Evolutionary conservation across 768 basidiomycete genomes (phyloP), one percentile per base, ranked within the genome.

Genomic region (Fistulinella prunicolor): DNA sequence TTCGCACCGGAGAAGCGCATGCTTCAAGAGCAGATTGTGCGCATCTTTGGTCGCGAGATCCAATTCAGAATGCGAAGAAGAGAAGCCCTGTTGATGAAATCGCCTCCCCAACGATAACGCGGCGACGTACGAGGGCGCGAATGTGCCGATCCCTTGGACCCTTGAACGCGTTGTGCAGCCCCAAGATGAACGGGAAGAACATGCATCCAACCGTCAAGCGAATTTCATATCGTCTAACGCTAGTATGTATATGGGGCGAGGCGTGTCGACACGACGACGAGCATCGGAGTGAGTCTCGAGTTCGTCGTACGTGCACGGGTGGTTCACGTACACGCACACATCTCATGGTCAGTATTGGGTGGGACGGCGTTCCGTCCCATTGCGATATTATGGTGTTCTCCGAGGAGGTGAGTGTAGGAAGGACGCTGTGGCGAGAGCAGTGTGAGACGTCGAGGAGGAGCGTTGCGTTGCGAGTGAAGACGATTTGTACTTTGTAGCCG

Each of bases 241-340:
- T 56, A 78, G 78, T 82, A 32, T 8, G 30, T 12, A 84, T 63
- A 72, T 85, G 28, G 5, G 19, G 12, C 14, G 8, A 20, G 13
- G 41, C n/a, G n/a, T n/a, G n/a, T 28, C 10, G 26, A 10, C 26
- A 28, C 10, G 26, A 28, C 26, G 10, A 28, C 26, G 26, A 28
- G 26, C 6, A 10, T 10, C 26, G 26, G 26, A 10, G 26, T 28
- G 26, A 10, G 26, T 28, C 10, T 28, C 26, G 26, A 28, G 6
- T 28, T 10, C 10, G 26, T 28, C 26, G 26, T 6, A 28, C 26
- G 26, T 28, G 26, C 10, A 28, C 6, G 6, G 26, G 26, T 28
- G 9, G 20, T 50, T 39, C 32, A 44, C 32, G 43, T 44, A 35
- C 35, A 9, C 16, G 2, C n/a, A n/a, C 8, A 9, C 10, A 10